Evolutionary conservation across 192 early-diverging fungal species (phyloP), one percentile per base, ranked within the genome.

Genomic region (Coemansia sp.): DNA sequence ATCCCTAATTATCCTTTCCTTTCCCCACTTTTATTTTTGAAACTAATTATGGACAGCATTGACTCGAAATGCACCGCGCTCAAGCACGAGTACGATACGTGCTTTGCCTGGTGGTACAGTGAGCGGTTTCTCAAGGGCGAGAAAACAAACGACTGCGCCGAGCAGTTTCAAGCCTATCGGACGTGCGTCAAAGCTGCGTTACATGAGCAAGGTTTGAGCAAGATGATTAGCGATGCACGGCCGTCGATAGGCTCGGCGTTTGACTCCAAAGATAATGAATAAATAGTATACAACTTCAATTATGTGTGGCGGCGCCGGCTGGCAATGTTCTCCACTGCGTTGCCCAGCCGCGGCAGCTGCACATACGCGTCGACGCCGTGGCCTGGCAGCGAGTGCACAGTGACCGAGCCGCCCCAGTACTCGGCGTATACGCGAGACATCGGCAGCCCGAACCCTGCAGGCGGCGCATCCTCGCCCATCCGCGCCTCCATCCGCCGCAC

Each of bases 31-130:
- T 45, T 45, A 16, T 45, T 41, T 41, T 45, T 45, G 0, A 45
- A 16, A 16, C 16, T 45, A 4, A 5, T 3, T 16, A 81, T 81
- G 78, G 78, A 81, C 14, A 81, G 78, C 51, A 70, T 81, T 55
- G 88, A 89, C 45, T 68, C 77, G 58, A 82, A 93, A 62, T 93
- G 92, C 68, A 91, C 89, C 21, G 80, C 86, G 41, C 80, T 93
- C 31, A 94, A 93, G 83, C 85, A 90, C 67, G 82, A 92, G 65
- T 98, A 95, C 65, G 93, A 98, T 43, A 77, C 70, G 25, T 98
- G 95, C 70, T 98, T 98, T 68, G 94, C 94, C 69, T 89, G 89
- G 61, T 98, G 95, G 95, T 98, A 98, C 72, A 88, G 93, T 43
- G 92, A 94, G 72, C 91, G 92, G 77, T 94, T 94, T 64, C 75